Conservation (phyloP, 1,139 yeast species). For the Petasospora fabianii region DNA sequence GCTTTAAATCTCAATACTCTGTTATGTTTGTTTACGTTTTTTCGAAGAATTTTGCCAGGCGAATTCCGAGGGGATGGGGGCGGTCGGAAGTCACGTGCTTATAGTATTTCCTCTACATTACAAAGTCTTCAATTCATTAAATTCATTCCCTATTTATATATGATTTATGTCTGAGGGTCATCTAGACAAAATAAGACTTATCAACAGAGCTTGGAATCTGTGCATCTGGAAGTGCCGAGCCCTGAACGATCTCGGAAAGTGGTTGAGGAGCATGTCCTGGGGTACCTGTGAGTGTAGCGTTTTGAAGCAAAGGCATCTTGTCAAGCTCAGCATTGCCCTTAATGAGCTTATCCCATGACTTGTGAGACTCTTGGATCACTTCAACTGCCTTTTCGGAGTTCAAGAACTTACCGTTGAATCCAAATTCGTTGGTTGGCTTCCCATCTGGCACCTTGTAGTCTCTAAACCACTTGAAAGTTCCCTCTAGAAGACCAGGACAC, state of each 20-base stretch:
- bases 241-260: not conserved
- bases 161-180: not conserved
- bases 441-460: constrained; percentile 95
- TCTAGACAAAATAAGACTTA: constrained; percentile 10
- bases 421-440: constrained; percentile 82
- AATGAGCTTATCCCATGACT: constrained; percentile 73
- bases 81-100: too few relatives aligned
- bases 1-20: not conserved
- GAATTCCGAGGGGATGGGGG: too few relatives aligned
- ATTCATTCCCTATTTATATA: too few relatives aligned
- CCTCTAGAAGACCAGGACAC: constrained; percentile 82
- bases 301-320: constrained; percentile 34
- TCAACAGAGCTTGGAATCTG: constrained; percentile 9
- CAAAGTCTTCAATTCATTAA: too few relatives aligned
- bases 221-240: constrained; percentile 7
- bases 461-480: constrained; percentile 91
- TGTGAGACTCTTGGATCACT: constrained; percentile 69
- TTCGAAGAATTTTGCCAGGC: constrained; percentile 3
- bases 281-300: constrained; percentile 35
- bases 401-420: constrained; percentile 77
- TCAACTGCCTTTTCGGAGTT: constrained; percentile 67
- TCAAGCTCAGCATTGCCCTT: constrained; percentile 46
- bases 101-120: too few relatives aligned
- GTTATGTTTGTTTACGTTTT: constrained; percentile 14
- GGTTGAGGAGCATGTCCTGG: constrained; percentile 25